These are phyloP conservation scores for Chloris gayana DNA, from an alignment of 176 grass and related monocot genomes.

Conservation along the genomic window DNA sequence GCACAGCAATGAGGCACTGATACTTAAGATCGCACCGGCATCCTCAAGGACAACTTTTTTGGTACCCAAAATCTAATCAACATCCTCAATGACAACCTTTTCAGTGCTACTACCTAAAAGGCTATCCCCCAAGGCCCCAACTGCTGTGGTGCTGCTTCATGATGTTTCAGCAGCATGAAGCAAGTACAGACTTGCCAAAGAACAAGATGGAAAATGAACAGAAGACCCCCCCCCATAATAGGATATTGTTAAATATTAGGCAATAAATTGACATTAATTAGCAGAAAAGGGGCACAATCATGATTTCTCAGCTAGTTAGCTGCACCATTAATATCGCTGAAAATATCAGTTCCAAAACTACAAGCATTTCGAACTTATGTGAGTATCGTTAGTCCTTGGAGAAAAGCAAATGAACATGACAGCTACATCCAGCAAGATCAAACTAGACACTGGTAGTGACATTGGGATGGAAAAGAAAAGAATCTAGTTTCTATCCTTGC, in stretches of 20 bases:
- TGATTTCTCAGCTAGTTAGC: background rate
- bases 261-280: background rate
- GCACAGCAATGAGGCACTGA: conserved; percentile 14
- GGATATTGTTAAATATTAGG: background rate
- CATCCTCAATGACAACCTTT: background rate
- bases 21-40: background rate
- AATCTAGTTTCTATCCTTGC: background rate
- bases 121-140: background rate
- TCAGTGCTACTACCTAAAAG: conserved; percentile 2
- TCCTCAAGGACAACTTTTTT: background rate
- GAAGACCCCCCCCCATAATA: background rate
- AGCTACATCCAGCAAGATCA: background rate
- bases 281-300: background rate
- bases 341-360: background rate
- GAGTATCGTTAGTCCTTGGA: background rate
- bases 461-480: background rate
- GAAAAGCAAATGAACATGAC: background rate
- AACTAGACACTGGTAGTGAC: conserved; percentile 21
- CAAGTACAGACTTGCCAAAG: conserved; percentile 2
- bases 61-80: background rate
- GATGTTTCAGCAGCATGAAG: conserved; percentile 5
- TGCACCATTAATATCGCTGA: background rate
- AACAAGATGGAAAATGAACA: background rate
- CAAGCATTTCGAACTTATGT: background rate
- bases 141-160: background rate